Evolutionary conservation across 2,329 filamentous ascomycete species (phyloP).

Genomic region (Pyricularia sp.): DNA sequence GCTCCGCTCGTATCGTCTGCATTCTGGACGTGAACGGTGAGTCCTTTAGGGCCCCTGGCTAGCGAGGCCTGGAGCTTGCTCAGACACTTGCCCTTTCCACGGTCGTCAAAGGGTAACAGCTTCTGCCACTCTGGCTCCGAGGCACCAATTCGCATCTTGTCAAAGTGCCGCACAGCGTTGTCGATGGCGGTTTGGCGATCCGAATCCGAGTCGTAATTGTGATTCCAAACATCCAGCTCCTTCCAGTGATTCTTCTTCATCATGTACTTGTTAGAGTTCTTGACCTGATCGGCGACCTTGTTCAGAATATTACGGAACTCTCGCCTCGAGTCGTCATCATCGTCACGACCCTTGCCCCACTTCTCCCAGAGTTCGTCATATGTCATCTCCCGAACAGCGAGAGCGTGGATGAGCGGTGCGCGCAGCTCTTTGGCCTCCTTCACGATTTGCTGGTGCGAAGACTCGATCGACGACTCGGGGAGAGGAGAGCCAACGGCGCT

Average conservation of each 20-base stretch:
- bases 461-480: slow-evolving; percentile 32
- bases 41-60: slow-evolving; percentile 29
- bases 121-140: slow-evolving; percentile 48
- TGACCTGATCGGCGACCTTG: slow-evolving; percentile 43
- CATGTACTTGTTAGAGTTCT: slow-evolving; percentile 36
- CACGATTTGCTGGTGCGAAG: slow-evolving; percentile 39
- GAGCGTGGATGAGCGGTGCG: slow-evolving; percentile 43
- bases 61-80: slow-evolving; percentile 49
- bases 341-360: slow-evolving; percentile 20
- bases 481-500: slow-evolving; percentile 39
- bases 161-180: slow-evolving; percentile 45
- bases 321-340: slow-evolving; percentile 28
- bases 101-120: slow-evolving; percentile 42
- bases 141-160: slow-evolving; percentile 42
- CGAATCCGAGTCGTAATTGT: slow-evolving; percentile 38
- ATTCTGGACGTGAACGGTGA: slow-evolving; percentile 31
- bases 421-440: slow-evolving; percentile 29
- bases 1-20: slow-evolving; percentile 30
- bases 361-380: slow-evolving; percentile 35
- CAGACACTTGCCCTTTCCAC: slow-evolving; percentile 45
- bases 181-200: slow-evolving; percentile 48
- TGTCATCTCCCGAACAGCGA: slow-evolving; percentile 40
- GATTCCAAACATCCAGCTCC: slow-evolving; percentile 52
- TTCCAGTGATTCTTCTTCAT: slow-evolving; percentile 46
- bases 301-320: slow-evolving; percentile 41